Evolutionary conservation across 2,329 filamentous ascomycete species (phyloP), one percentile per base, ranked within the genome.

Genomic region (Fusarium camptoceras): DNA sequence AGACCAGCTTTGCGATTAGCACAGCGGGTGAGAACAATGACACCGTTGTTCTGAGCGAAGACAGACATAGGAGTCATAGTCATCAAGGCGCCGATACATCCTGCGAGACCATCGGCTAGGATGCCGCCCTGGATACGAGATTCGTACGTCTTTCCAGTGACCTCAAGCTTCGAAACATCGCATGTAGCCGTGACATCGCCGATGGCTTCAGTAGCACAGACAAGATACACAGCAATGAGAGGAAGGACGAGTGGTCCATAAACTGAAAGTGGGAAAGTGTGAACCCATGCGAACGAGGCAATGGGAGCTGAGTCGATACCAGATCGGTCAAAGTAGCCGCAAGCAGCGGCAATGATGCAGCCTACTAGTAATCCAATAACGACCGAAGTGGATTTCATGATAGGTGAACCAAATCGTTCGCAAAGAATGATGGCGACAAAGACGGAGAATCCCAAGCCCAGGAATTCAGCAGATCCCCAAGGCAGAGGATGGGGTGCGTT

Each of bases 41-140:
- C 92, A 37, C 92, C 92, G 77, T 95, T 94, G 82, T 95, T 95
- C 78, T 94, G 92, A 0, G 92, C 92, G 72, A 94, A 94, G 1
- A 90, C 91, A 3, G 89, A 90, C 88, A 94, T 92, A 30, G 92
- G 92, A 0, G 92, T 92, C 71, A 93, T 92, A 49, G 92, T 95
- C 82, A 90, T 92, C 31, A 96, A 86, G 1, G 89, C 91, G 18
- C 92, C 91, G 18, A 95, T 82, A 68, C 94, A 82, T 37, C 92
- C 92, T 74, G 93, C 93, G 53, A 94, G 72, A 1, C 92, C 93
- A 72, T 96, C 93, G 0, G 92, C 92, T 6, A 96, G 79, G 18
- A 95, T 87, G 34, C 92, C 92, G 15, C 92, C 92, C 78, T 94
- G 92, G 73, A 95, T 92, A 12, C 92, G 87, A 42, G 88, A 91